phyloP scores from a whole-genome alignment of 169 alveolate genomes.

The Plasmodium inui region DNA sequence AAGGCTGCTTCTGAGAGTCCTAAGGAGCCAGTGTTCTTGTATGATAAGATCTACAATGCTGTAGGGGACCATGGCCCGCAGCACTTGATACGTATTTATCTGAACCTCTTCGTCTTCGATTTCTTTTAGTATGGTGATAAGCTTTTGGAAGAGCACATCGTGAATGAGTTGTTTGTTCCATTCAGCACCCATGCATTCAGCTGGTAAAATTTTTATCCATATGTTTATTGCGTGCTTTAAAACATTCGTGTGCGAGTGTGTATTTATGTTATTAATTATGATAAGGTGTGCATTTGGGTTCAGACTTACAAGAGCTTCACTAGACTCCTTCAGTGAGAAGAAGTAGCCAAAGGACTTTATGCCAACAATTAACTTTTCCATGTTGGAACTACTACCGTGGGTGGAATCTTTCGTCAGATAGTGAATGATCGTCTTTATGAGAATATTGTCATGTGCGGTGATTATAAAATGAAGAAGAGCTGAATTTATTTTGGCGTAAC shows the following conservation, averaged over 20 bases:
- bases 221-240: slow-evolving; percentile 59
- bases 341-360: slow-evolving; percentile 58
- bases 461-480: slow-evolving; percentile 4
- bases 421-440: slow-evolving; percentile 33
- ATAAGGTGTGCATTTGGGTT: slow-evolving; percentile 8
- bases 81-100: slow-evolving; percentile 28
- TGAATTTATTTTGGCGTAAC: slow-evolving; percentile 17
- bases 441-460: slow-evolving; percentile 31
- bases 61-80: slow-evolving; percentile 16
- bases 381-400: not conserved
- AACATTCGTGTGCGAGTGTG: slow-evolving; percentile 53
- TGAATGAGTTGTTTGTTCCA: slow-evolving; percentile 48
- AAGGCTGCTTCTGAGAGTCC: not conserved
- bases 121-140: slow-evolving; percentile 49
- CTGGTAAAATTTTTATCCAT: slow-evolving; percentile 39
- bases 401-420: not conserved
- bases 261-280: slow-evolving; percentile 37
- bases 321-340: slow-evolving; percentile 30
- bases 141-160: slow-evolving; percentile 12
- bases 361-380: slow-evolving; percentile 66
- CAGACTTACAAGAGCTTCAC: slow-evolving; percentile 13
- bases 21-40: slow-evolving; percentile 63
- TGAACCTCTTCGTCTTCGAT: slow-evolving; percentile 22
- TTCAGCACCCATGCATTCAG: slow-evolving; percentile 8
- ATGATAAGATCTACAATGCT: slow-evolving; percentile 21